A percentile compares a stretch with the other conserved stretches of the same genome.
Evolutionary conservation across 2,329 filamentous ascomycete genomes (phyloP).

Genomic region (Sporothrix pallida): DNA sequence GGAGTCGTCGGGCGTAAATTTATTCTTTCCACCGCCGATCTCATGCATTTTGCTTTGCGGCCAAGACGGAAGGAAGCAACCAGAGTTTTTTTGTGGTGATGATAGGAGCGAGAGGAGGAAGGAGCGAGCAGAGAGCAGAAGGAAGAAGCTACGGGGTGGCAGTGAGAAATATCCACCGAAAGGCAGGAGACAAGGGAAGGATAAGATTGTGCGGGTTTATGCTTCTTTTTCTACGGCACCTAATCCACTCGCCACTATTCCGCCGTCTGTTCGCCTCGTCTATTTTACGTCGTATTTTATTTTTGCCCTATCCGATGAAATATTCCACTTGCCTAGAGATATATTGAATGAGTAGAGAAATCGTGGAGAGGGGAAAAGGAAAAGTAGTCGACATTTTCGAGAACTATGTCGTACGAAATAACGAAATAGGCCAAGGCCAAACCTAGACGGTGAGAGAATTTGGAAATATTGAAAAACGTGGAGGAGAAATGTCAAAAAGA

Average conservation of each 20-base stretch:
- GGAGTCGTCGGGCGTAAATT: neutral
- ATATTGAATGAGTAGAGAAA: neutral
- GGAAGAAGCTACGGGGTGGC: neutral
- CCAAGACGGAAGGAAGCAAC: neutral
- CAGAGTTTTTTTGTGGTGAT: too few species aligned
- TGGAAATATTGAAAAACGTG: neutral
- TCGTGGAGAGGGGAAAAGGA: neutral
- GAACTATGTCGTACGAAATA: neutral
- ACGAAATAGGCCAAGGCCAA: neutral
- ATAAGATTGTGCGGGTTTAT: neutral
- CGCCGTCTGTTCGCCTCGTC: neutral
- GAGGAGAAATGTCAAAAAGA: neutral
- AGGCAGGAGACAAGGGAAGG: neutral
- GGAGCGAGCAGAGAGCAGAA: neutral
- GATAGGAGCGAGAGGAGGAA: neutral
- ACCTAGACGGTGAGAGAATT: neutral
- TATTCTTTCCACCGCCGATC: neutral
- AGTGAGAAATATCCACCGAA: neutral
- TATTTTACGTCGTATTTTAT: neutral
- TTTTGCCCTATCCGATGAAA: neutral
- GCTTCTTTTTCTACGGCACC: slow-evolving; percentile 8
- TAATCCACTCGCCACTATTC: neutral
- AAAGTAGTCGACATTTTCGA: neutral
- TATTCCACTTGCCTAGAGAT: neutral
- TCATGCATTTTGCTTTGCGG: neutral